phyloP scores from a whole-genome alignment of 306 rosid genomes.

The Vicia faba region DNA sequence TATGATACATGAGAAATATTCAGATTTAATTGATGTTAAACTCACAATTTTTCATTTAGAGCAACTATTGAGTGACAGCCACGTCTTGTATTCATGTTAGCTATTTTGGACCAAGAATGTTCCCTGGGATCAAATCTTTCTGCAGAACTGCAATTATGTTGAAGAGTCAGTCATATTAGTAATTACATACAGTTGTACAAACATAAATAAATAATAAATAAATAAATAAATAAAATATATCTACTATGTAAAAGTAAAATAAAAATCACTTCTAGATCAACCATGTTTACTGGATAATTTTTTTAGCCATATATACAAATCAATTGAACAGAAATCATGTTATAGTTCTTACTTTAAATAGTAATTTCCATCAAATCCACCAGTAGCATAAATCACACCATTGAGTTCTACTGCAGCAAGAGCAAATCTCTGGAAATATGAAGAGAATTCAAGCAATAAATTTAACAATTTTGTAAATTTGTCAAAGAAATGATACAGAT shows the following conservation, averaged over 20 bases:
- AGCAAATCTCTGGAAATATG: constrained; percentile 70
- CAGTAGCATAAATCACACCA: constrained; percentile 75
- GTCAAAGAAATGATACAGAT: constrained; percentile 23
- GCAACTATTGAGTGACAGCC: constrained; percentile 37
- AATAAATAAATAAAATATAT: background rate
- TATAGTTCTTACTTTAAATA: constrained; percentile 66
- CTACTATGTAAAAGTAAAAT: background rate
- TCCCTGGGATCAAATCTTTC: constrained; percentile 89
- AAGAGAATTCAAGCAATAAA: constrained; percentile 26
- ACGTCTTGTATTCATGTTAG: constrained; percentile 51
- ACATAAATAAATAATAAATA: too few species aligned
- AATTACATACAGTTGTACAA: background rate
- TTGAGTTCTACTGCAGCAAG: constrained; percentile 77
- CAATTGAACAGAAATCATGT: constrained; percentile 20
- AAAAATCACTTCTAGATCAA: constrained; percentile 4
- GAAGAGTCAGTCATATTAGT: constrained; percentile 30
- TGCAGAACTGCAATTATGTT: constrained; percentile 56
- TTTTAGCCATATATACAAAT: constrained; percentile 20
- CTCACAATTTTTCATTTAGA: background rate
- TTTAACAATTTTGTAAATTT: constrained; percentile 20
- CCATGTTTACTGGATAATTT: background rate
- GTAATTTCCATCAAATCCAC: constrained; percentile 77
- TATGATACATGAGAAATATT: too few species aligned
- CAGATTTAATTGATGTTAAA: background rate
- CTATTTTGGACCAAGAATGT: constrained; percentile 67